Evolutionary conservation across 2,329 filamentous ascomycete genomes (phyloP).

Genomic region (Parafenestella ontariensis): DNA sequence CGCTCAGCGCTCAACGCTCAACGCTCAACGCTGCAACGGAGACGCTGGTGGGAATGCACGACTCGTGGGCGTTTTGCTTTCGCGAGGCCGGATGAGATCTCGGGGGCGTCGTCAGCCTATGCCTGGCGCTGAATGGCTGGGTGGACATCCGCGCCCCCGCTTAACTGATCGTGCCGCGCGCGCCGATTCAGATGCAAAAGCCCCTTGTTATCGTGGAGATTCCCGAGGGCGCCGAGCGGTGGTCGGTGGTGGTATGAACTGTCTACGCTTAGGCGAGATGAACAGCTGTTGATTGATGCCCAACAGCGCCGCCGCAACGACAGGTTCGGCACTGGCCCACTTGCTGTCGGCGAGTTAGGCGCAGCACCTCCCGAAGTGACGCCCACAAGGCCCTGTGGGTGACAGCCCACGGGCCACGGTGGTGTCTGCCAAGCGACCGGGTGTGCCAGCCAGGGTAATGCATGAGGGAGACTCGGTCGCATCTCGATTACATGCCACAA

Average conservation of each 20-base stretch:
- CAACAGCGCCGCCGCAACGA: conserved; percentile 10
- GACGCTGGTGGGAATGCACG: neutral
- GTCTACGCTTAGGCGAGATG: neutral
- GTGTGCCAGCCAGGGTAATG: conserved; percentile 19
- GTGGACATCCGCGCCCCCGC: conserved; percentile 18
- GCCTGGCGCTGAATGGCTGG: conserved; percentile 10
- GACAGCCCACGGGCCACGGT: conserved; percentile 13
- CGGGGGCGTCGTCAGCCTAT: too few relatives aligned
- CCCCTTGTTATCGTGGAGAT: conserved; percentile 16
- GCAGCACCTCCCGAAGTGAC: conserved; percentile 14
- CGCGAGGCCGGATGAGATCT: conserved; percentile 14
- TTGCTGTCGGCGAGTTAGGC: neutral
- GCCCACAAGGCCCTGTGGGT: conserved; percentile 6
- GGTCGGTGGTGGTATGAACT: neutral
- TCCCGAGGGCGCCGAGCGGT: conserved; percentile 17
- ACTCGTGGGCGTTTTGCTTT: neutral
- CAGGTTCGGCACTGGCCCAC: neutral
- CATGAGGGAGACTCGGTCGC: conserved; percentile 28
- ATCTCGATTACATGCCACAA: conserved; percentile 33
- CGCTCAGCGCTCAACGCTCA: neutral
- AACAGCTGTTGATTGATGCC: conserved; percentile 11
- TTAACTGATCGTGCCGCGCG: conserved; percentile 17
- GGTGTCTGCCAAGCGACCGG: conserved; percentile 19
- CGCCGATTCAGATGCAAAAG: conserved; percentile 22
- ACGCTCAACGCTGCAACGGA: too few relatives aligned